phyloP scores from a whole-genome alignment of 1,139 yeast genomes.

The Diutina mesorugosa region DNA sequence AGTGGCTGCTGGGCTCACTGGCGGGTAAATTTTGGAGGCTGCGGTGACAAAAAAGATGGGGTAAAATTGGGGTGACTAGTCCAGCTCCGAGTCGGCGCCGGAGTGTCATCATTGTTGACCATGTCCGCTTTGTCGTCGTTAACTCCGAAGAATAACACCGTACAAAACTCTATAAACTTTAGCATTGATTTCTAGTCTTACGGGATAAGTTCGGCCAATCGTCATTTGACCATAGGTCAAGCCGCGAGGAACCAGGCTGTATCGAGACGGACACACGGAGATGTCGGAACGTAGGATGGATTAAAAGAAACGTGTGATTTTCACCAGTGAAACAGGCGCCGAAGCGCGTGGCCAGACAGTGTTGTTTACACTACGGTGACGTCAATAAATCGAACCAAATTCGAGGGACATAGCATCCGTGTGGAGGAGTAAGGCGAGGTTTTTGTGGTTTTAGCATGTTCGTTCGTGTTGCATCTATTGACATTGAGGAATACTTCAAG shows the following conservation, averaged over 20 bases:
- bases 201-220: background rate
- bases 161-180: too few species aligned
- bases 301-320: background rate
- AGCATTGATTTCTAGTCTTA: too few species aligned
- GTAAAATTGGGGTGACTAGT: background rate
- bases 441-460: too few species aligned
- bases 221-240: background rate
- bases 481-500: background rate
- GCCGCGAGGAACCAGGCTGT: background rate
- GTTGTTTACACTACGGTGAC: too few species aligned
- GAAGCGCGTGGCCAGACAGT: too few species aligned
- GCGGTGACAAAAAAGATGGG: background rate
- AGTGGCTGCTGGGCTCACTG: background rate
- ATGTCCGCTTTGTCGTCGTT: too few species aligned
- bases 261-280: background rate
- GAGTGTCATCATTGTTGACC: too few species aligned
- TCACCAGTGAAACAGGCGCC: background rate
- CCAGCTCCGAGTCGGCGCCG: background rate
- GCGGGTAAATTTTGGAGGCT: background rate
- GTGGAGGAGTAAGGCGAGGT: too few species aligned
- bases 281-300: background rate
- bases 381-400: too few species aligned
- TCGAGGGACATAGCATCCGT: too few species aligned
- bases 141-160: too few species aligned
- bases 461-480: too few species aligned